These are phyloP conservation scores for Bruguiera gymnorhiza DNA, from an alignment of 345 rosid genomes.

Conservation along the genomic window DNA sequence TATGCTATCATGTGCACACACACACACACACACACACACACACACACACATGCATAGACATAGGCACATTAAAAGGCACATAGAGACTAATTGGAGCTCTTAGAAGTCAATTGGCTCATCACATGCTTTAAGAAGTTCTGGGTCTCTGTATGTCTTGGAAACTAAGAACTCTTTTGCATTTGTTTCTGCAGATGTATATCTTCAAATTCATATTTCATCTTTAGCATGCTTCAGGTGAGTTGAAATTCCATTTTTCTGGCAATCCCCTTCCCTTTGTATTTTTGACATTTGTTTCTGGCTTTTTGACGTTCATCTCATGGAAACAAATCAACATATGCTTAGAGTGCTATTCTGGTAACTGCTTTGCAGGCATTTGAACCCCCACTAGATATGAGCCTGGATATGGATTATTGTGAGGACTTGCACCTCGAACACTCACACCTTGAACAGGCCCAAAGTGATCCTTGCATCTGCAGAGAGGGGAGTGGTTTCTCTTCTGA, in stretches of 20 bases:
- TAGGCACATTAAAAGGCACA: background rate
- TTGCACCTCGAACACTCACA: slow-evolving; percentile 37
- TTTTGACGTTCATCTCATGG: background rate
- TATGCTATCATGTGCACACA: background rate
- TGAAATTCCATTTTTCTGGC: slow-evolving; percentile 2
- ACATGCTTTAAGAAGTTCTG: background rate
- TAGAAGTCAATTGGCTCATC: background rate
- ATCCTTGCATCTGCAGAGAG: slow-evolving; percentile 41
- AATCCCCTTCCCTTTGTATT: background rate
- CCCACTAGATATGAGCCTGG: slow-evolving; percentile 92
- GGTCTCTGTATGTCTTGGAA: background rate
- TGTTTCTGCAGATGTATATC: slow-evolving; percentile 79
- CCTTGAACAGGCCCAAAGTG: slow-evolving; percentile 39
- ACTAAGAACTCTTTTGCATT: slow-evolving; percentile 10
- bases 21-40: background rate
- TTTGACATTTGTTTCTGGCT: background rate
- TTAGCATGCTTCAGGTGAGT: slow-evolving; percentile 82
- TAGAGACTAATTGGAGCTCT: background rate
- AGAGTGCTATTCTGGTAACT: slow-evolving; percentile 18
- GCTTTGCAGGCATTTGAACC: slow-evolving; percentile 88
- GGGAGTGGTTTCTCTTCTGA: slow-evolving; percentile 39
- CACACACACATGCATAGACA: background rate
- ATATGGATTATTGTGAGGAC: slow-evolving; percentile 47
- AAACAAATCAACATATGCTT: slow-evolving; percentile 10
- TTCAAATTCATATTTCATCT: slow-evolving; percentile 67